Base-by-base conservation (phyloP, 2,329 filamentous ascomycete species). In the Pseudonectria foliicola region DNA sequence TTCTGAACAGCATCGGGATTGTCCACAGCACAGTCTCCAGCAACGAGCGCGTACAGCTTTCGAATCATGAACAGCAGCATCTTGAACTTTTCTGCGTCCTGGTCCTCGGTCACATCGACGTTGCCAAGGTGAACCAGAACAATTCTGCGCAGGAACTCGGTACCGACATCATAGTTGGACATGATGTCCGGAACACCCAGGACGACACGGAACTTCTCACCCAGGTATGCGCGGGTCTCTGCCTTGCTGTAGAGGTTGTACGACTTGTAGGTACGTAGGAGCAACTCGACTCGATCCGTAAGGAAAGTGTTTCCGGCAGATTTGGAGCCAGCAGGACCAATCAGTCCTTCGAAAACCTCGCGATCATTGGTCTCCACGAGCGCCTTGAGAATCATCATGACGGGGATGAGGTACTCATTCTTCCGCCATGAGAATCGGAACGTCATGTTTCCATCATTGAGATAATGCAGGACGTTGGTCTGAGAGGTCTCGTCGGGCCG, bases 381-480 rank as follows among this genome's bases (percentile, higher is more conserved):
- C 2, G 92, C 90, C 67, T 96, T 98, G 45, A 98, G 66, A 24
- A 98, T 80, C 90, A 98, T 96, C 74, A 95, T 81, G 42, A 88
- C 85, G 1, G 92, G 92, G 3, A 98, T 76, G n/a, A 98, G 76
- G 55, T 87, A 98, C 62, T 98, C 92, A 49, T 88, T 87, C 65
- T 98, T 98, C 48, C 89, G 76, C 90, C 90, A 98, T 6, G 90
- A 95, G 63, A 98, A 98, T 37, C 92, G 77, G 64, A 98, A 95
- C 1, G 87, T 96, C 52, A 96, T 81, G 60, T 95, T 96, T 45
- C 92, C 92, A 58, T 98, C 92, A 51, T 75, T 87, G 37, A 98
- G 75, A 61, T 96, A 98, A 64, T 98, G 92, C 31, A 98, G 73
- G 24, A 94, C 88, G 54, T 96, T 98, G 25, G 90, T 96, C 62